A percentile compares a stretch with the other conserved stretches of the same genome.
These are phyloP conservation scores for Cladosporium sphaerospermum DNA, from an alignment of 2,329 filamentous ascomycete species.

Conservation along the genomic window DNA sequence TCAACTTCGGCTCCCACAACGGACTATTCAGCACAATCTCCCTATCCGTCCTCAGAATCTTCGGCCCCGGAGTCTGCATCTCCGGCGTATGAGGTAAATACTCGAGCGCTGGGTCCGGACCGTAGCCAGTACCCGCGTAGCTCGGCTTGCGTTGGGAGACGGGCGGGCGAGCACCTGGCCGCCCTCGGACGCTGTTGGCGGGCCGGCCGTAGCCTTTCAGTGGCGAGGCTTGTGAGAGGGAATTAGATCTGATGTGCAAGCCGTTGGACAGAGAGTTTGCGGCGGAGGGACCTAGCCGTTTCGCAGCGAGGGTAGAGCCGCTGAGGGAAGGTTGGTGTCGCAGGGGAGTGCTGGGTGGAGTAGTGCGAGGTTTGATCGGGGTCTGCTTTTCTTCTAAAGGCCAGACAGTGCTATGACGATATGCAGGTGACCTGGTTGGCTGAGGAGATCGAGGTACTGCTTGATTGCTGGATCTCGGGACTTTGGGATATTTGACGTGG, in stretches of 20 bases:
- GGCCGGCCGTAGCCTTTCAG: slow-evolving; percentile 26
- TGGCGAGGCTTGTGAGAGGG: slow-evolving; percentile 20
- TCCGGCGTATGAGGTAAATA: slow-evolving; percentile 13
- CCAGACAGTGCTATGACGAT: slow-evolving; percentile 7
- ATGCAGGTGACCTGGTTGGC: slow-evolving; percentile 9
- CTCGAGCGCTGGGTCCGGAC: slow-evolving; percentile 6
- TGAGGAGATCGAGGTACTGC: slow-evolving; percentile 34
- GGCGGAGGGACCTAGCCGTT: slow-evolving; percentile 30
- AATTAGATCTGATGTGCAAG: slow-evolving; percentile 26
- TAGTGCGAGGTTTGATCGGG: not conserved
- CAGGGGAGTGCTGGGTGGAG: slow-evolving; percentile 3
- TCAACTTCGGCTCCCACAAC: slow-evolving; percentile 59
- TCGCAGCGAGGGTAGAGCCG: slow-evolving; percentile 32
- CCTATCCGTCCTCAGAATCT: slow-evolving; percentile 6
- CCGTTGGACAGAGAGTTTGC: slow-evolving; percentile 32
- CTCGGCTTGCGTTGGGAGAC: slow-evolving; percentile 7
- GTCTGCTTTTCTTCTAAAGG: not conserved
- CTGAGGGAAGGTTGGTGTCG: slow-evolving; percentile 15
- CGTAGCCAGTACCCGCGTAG: slow-evolving; percentile 8
- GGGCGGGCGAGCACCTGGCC: not conserved
- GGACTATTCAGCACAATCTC: slow-evolving; percentile 33
- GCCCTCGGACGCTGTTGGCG: slow-evolving; percentile 10
- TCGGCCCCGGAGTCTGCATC: slow-evolving; percentile 15
- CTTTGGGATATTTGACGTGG: slow-evolving; percentile 41
- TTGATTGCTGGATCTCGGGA: slow-evolving; percentile 43